These are phyloP conservation scores for Gynandropsis gynandra DNA, from an alignment of 345 rosid genomes.

Conservation along the genomic window DNA sequence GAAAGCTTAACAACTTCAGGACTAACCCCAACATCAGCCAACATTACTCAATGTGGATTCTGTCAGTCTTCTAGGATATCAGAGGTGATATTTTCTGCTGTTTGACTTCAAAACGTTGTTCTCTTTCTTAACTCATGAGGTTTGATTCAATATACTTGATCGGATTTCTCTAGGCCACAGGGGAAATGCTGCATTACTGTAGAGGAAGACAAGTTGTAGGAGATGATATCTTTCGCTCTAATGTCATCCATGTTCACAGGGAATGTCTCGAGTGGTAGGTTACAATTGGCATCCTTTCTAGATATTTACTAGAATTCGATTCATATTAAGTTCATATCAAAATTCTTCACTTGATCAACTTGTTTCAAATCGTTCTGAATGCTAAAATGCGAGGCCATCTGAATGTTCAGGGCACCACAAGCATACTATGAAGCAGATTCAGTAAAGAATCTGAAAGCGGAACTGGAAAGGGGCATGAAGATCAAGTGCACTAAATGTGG, in stretches of 20 bases:
- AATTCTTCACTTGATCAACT: not conserved
- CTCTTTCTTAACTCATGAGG: not conserved
- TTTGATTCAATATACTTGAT: not conserved
- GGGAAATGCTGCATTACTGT: conserved; percentile 61
- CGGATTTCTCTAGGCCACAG: conserved; percentile 44
- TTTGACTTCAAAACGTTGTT: not conserved
- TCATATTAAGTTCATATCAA: not conserved
- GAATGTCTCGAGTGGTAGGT: conserved; percentile 74
- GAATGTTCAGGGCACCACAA: conserved; percentile 67
- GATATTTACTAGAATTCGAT: not conserved
- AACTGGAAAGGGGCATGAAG: conserved; percentile 68
- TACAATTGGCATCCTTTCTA: not conserved
- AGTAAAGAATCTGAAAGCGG: conserved; percentile 61
- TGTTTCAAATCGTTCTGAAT: not conserved
- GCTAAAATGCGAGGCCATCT: not conserved
- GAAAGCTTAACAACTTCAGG: conserved; percentile 20
- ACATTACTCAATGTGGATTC: conserved; percentile 48
- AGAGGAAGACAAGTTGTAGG: conserved; percentile 47
- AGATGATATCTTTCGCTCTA: conserved; percentile 33
- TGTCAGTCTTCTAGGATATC: conserved; percentile 52
- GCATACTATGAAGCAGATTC: conserved; percentile 53
- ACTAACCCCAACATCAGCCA: conserved; percentile 18
- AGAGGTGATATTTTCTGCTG: conserved; percentile 35
- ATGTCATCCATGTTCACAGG: conserved; percentile 64
- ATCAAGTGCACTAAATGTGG: conserved; percentile 68